These are phyloP conservation scores for Holtermannia corniformis DNA, from an alignment of 768 basidiomycete species.

Conservation along the genomic window DNA sequence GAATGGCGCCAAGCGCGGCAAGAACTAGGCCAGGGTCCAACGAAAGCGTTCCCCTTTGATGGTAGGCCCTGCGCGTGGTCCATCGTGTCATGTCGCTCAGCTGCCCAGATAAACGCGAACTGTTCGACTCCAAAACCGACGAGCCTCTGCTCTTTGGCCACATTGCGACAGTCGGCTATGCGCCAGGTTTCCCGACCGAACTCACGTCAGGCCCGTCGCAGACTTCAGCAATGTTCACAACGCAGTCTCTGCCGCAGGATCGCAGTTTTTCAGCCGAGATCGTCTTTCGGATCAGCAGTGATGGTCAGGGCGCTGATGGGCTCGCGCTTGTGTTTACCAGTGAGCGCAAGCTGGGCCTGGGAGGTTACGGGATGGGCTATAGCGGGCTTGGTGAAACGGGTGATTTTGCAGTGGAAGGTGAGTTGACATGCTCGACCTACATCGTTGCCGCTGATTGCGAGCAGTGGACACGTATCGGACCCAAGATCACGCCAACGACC, in stretches of 20 bases:
- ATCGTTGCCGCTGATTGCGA: not conserved
- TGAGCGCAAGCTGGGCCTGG: slow-evolving; percentile 13
- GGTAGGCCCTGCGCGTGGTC: slow-evolving; percentile 2
- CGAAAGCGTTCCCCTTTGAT: slow-evolving; percentile 2
- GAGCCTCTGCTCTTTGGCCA: slow-evolving; percentile 13
- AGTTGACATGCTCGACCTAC: slow-evolving; percentile 6
- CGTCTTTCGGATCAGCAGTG: slow-evolving; percentile 17
- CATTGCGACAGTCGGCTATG: not conserved
- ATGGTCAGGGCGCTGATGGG: slow-evolving; percentile 32
- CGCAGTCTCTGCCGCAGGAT: slow-evolving; percentile 2
- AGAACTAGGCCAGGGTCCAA: slow-evolving; percentile 26
- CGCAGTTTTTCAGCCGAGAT: slow-evolving; percentile 10
- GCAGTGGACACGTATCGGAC: slow-evolving; percentile 39
- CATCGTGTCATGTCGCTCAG: not conserved
- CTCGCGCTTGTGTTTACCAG: slow-evolving; percentile 28
- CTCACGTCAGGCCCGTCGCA: slow-evolving; percentile 19
- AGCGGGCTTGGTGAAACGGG: slow-evolving; percentile 26
- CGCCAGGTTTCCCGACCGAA: slow-evolving; percentile 4
- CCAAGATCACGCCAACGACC: slow-evolving; percentile 35
- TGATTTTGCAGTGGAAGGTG: slow-evolving; percentile 39
- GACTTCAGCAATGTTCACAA: slow-evolving; percentile 21
- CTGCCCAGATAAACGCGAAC: slow-evolving; percentile 2
- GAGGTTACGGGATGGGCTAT: slow-evolving; percentile 35
- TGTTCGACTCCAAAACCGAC: slow-evolving; percentile 1
- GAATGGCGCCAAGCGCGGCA: slow-evolving; percentile 40